A percentile compares a stretch with the other conserved stretches of the same genome.
Evolutionary conservation across 768 basidiomycete species (phyloP).

Genomic region (Leccinum disarticulatum): DNA sequence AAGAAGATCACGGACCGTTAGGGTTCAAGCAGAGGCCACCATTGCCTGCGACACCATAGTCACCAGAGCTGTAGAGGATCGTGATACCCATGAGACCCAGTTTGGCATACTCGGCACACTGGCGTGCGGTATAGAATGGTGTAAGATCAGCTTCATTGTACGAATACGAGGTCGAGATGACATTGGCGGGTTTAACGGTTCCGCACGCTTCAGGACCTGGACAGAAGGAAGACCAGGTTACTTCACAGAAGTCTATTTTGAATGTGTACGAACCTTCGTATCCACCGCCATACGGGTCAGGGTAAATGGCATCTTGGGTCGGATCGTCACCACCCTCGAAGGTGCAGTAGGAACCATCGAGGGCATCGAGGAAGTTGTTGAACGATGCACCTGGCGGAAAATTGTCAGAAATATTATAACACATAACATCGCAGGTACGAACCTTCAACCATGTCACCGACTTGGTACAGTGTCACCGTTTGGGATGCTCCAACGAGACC

Average conservation of each 20-base stretch:
- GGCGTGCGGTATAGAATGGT: slow-evolving; percentile 38
- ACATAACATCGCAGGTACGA: not conserved
- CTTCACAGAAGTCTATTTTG: not conserved
- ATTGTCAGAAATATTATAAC: not conserved
- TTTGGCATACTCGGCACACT: slow-evolving; percentile 48
- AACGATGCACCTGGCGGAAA: slow-evolving; percentile 22
- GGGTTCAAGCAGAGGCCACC: slow-evolving; percentile 32
- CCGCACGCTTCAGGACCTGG: slow-evolving; percentile 39
- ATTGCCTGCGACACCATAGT: slow-evolving; percentile 43
- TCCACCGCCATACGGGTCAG: slow-evolving; percentile 24
- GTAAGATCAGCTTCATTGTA: slow-evolving; percentile 38
- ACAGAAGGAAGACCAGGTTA: not conserved
- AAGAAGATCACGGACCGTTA: slow-evolving; percentile 17
- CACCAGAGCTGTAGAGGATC: slow-evolving; percentile 45
- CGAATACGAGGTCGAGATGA: slow-evolving; percentile 43
- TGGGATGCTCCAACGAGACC: slow-evolving; percentile 25
- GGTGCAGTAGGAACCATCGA: slow-evolving; percentile 35
- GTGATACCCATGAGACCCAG: slow-evolving; percentile 43
- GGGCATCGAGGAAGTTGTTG: slow-evolving; percentile 36
- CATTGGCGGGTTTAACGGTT: slow-evolving; percentile 32
- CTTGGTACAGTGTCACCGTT: slow-evolving; percentile 32
- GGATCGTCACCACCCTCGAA: slow-evolving; percentile 37
- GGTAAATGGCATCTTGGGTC: slow-evolving; percentile 26
- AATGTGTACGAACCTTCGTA: slow-evolving; percentile 15
- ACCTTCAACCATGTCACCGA: slow-evolving; percentile 31